Conservation (phyloP, 2,329 filamentous ascomycete species). For the Harringtonia aguacate region DNA sequence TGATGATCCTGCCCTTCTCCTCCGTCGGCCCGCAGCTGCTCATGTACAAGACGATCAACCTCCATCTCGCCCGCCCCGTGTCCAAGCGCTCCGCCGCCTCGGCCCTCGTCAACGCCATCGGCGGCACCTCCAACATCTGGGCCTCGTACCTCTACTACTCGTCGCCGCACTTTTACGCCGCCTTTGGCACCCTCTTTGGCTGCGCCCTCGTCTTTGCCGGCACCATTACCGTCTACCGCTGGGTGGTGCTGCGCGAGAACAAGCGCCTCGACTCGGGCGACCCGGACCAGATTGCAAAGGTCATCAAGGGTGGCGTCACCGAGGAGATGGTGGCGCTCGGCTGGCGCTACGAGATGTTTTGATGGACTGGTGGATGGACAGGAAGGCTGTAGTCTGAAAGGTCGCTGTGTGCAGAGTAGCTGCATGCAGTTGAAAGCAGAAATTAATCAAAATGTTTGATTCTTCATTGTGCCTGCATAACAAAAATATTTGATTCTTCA, state of each 20-base stretch:
- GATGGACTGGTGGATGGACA: neutral
- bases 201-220: conserved; percentile 12
- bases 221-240: conserved; percentile 13
- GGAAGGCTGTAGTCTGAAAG: no score
- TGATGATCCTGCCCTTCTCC: conserved; percentile 28
- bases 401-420: no score
- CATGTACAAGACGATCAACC: conserved; percentile 25
- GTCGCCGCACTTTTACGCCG: conserved; percentile 14
- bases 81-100: conserved; percentile 29
- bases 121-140: conserved; percentile 23
- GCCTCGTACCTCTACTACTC: conserved; percentile 22
- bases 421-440: no score
- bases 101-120: conserved; percentile 28
- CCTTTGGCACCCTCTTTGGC: conserved; percentile 13
- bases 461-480: no score
- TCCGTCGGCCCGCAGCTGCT: conserved; percentile 28
- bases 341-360: conserved; percentile 17
- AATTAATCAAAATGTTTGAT: no score
- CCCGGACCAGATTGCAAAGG: conserved; percentile 11
- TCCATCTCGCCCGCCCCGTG: conserved; percentile 24
- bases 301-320: conserved; percentile 16
- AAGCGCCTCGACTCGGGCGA: conserved; percentile 10
- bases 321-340: conserved; percentile 15
- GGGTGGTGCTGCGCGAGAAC: conserved; percentile 13
- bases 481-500: no score